These are phyloP conservation scores for Conticribra guillardii DNA, from an alignment of 108 stramenopile genomes.

Conservation along the genomic window DNA sequence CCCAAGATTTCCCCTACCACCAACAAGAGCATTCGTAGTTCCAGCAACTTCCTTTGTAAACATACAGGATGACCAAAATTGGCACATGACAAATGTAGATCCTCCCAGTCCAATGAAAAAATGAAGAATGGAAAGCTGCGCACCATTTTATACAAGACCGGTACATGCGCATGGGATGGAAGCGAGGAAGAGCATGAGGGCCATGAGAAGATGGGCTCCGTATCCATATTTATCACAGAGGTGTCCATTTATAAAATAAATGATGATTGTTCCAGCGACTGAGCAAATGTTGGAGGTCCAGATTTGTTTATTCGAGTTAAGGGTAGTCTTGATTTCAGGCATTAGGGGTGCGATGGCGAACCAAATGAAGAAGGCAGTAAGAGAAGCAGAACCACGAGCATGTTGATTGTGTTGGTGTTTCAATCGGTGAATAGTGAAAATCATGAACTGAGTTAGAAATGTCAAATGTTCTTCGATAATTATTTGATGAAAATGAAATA, in stretches of 20 bases:
- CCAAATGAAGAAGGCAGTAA: constrained; percentile 88
- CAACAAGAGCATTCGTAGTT: constrained; percentile 82
- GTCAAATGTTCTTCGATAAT: no score
- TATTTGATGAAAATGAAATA: no score
- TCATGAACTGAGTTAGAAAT: no score
- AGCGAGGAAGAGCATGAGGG: constrained; percentile 52
- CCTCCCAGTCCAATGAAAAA: constrained; percentile 87
- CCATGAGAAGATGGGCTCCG: constrained; percentile 75
- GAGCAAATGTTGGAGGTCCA: constrained; percentile 77
- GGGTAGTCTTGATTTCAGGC: constrained; percentile 61
- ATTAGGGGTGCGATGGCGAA: constrained; percentile 89
- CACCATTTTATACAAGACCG: constrained; percentile 71
- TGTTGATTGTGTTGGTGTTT: no score
- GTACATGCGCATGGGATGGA: constrained; percentile 74
- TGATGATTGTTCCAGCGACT: constrained; percentile 73
- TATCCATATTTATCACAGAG: constrained; percentile 82
- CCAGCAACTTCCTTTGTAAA: constrained; percentile 87
- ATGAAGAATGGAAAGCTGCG: constrained; percentile 60
- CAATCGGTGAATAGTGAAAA: no score
- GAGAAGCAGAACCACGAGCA: constrained; percentile 80
- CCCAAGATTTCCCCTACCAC: constrained; percentile 79
- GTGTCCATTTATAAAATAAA: constrained; percentile 77
- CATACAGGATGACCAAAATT: constrained; percentile 85
- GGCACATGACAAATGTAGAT: constrained; percentile 85
- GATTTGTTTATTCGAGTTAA: constrained; percentile 68